Conservation (phyloP, 169 alveolate genomes). For the Toxoplasma gondii region DNA sequence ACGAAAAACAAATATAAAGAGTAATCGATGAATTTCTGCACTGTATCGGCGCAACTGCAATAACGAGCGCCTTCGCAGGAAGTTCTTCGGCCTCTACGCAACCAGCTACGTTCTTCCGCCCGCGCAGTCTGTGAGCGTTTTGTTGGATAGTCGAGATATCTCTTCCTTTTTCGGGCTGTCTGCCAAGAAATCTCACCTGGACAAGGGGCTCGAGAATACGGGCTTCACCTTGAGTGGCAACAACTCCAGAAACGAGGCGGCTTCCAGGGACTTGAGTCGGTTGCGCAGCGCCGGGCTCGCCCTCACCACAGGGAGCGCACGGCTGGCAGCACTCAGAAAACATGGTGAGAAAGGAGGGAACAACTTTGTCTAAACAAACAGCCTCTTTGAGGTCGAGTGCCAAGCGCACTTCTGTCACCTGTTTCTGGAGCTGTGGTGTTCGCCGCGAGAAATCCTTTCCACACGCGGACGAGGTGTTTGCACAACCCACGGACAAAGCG, state of each 20-base stretch:
- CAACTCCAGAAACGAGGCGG: slow-evolving; percentile 64
- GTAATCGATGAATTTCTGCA: too few species aligned
- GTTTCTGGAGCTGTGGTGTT: background rate
- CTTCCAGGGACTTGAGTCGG: slow-evolving; percentile 60
- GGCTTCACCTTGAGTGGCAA: slow-evolving; percentile 68
- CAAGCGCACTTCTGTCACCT: background rate
- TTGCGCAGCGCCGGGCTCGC: background rate
- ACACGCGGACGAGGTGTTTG: background rate
- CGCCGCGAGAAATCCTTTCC: background rate
- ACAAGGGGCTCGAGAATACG: slow-evolving; percentile 66
- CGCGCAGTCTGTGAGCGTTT: too few species aligned
- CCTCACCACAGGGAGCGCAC: slow-evolving; percentile 23
- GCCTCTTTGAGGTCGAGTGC: background rate
- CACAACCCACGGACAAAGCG: background rate
- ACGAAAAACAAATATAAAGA: too few species aligned
- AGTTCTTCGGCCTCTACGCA: too few species aligned
- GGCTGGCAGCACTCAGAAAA: slow-evolving; percentile 31
- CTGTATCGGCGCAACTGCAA: too few species aligned
- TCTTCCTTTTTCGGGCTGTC: too few species aligned
- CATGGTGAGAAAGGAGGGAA: background rate
- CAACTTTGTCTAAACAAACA: background rate
- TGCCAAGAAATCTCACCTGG: slow-evolving; percentile 44
- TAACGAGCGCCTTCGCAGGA: too few species aligned
- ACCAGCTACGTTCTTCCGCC: too few species aligned
- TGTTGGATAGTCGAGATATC: too few species aligned